A percentile compares a stretch with the other conserved stretches of the same genome.
These are phyloP conservation scores for Phytopythium boreale DNA, from an alignment of 352 stramenopile genomes.

Conservation along the genomic window DNA sequence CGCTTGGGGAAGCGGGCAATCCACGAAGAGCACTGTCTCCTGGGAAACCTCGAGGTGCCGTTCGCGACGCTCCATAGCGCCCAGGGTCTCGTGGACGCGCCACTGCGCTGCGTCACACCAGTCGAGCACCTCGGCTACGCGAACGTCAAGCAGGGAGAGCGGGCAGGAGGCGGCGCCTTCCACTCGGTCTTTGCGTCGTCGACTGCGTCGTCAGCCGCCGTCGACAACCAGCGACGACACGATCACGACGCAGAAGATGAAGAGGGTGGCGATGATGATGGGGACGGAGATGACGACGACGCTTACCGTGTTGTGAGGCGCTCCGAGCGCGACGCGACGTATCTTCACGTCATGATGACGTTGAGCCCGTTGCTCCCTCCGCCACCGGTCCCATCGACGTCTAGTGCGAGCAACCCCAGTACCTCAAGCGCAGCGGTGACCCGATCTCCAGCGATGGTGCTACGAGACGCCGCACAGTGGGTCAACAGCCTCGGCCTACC, in stretches of 20 bases:
- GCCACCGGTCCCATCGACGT: background rate
- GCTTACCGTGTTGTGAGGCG: constrained; percentile 28
- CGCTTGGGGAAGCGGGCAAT: constrained; percentile 32
- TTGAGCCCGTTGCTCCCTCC: constrained; percentile 77
- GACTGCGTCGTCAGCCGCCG: background rate
- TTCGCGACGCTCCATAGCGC: constrained; percentile 87
- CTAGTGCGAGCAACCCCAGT: background rate
- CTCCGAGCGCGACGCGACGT: constrained; percentile 64
- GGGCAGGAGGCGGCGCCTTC: background rate
- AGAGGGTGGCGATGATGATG: constrained; percentile 19
- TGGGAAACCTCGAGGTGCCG: constrained; percentile 82
- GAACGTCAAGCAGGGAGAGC: constrained; percentile 20
- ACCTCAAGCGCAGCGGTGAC: constrained; percentile 4
- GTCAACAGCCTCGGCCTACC: background rate
- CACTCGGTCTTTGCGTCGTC: constrained; percentile 5
- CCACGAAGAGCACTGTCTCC: constrained; percentile 76
- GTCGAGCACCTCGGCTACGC: constrained; percentile 85
- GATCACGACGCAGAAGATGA: constrained; percentile 37
- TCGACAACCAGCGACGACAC: constrained; percentile 4
- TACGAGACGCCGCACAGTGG: background rate
- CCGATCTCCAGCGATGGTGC: constrained; percentile 9
- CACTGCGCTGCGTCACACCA: constrained; percentile 78
- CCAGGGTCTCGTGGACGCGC: constrained; percentile 72
- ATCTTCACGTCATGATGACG: constrained; percentile 85
- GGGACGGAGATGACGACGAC: constrained; percentile 28